Base-by-base conservation (phyloP, 768 basidiomycete species). In the Kwoniella botswanensis region DNA sequence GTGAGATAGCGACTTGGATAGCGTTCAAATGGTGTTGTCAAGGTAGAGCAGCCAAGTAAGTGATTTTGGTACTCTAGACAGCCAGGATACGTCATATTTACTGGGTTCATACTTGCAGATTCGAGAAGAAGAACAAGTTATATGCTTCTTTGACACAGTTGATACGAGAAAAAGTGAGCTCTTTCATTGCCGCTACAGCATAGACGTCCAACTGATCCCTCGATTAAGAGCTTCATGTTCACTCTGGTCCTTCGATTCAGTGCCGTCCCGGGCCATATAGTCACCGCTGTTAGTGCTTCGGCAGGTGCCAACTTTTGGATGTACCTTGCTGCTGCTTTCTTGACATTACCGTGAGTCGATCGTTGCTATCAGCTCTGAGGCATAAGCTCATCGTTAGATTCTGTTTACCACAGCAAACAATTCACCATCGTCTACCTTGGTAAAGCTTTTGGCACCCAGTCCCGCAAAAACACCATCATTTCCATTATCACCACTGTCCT, bases 121-220 rank as follows among this genome's bases (percentile, higher is more conserved):
- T 82, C 56, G 76, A 82, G 56, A 77, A 75, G 72, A 76, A 79
- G 72, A 82, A 82, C 72, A 80, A 77, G 72, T 74, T 81, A 35
- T 82, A 82, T 58, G 72, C 76, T 15, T 65, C 70, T n/a, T 69
- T 82, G 59, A 81, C 81, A 5, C 76, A 79, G 63, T 55, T 78
- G 41, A 82, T 82, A 60, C 60, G 81, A 50, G 78, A 80, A 63
- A 82, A 82, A 73, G 76, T 77, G 29, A 58, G 76, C 56, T 50
- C 46, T 4, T 4, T 15, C 24, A 21, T 60, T 17, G 1, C 42
- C 15, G 29, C 59, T 11, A 26, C 9, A 3, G 46, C 24, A 21
- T 12, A n/a, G 21, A 43, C 24, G 1, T 44, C 7, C 6, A 21
- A 50, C 68, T 74, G 62, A 76, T 54, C 1, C 50, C 18, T n/a